These are phyloP conservation scores for Linaria vulgaris DNA, from an alignment of 257 asterid genomes.

Conservation along the genomic window DNA sequence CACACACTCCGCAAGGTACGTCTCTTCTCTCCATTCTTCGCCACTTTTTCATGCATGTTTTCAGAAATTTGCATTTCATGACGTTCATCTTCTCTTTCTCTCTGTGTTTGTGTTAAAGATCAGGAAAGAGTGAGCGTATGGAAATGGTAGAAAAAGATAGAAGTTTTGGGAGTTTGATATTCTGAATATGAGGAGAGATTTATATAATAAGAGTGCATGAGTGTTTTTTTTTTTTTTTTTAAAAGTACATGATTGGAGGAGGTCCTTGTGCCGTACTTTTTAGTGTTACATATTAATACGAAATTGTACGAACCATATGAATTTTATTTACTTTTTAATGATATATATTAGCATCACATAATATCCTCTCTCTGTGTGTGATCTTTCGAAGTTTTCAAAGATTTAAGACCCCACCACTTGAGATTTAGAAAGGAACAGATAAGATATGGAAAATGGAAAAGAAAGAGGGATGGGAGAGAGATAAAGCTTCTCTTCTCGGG, in stretches of 20 bases:
- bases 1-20: conserved; percentile 35
- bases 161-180: conserved; percentile 31
- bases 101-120: conserved; percentile 12
- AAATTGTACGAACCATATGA: conserved; percentile 61
- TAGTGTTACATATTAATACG: conserved; percentile 40
- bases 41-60: conserved; percentile 51
- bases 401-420: conserved; percentile 45
- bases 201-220: conserved; percentile 56
- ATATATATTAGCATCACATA: conserved; percentile 21
- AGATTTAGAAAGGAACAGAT: conserved; percentile 22
- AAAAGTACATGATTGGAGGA: conserved; percentile 24
- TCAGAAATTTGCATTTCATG: conserved; percentile 40
- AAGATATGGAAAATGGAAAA: conserved; percentile 74
- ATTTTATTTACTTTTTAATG: neutral
- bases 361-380: neutral
- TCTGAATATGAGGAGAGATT: conserved; percentile 32
- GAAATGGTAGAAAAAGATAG: neutral
- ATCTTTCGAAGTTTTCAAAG: conserved; percentile 37
- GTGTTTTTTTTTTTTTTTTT: conserved; percentile 22
- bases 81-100: conserved; percentile 32
- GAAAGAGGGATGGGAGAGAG: conserved; percentile 54
- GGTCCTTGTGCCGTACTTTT: conserved; percentile 47
- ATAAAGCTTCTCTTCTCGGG: conserved; percentile 58
- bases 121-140: neutral
- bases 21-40: conserved; percentile 37